Percentiles rank a stretch among this genome's conserved stretches.
Conservation (phyloP, 2,329 filamentous ascomycete species). For the Leptographium wingfieldii region DNA sequence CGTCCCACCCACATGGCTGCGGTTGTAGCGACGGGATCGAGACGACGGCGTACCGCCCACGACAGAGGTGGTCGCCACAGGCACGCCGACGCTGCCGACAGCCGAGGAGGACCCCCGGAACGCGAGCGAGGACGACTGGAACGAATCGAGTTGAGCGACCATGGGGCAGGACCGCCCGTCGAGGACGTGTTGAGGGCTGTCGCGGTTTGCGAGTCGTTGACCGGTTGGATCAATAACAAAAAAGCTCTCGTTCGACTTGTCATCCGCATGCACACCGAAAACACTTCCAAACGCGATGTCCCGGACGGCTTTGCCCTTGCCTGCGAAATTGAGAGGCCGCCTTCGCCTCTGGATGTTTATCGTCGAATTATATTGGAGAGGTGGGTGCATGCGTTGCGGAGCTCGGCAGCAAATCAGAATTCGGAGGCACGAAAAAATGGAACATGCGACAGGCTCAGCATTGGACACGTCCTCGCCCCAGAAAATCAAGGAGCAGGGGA, state of each 20-base stretch:
- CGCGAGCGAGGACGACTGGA: constrained; percentile 19
- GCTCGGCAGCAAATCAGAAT: not conserved
- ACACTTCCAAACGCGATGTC: not conserved
- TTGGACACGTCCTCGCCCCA: not conserved
- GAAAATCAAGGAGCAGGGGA: not conserved
- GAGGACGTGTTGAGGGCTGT: not conserved
- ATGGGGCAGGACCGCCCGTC: constrained; percentile 12
- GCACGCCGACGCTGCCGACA: constrained; percentile 6
- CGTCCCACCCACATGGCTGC: constrained; percentile 64
- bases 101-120: constrained; percentile 17
- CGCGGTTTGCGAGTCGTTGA: not conserved
- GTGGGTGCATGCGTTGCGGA: not conserved
- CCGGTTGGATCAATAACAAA: too few species aligned
- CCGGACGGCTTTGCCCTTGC: not conserved
- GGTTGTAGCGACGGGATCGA: constrained; percentile 46
- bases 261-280: too few species aligned
- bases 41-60: constrained; percentile 4
- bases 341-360: constrained; percentile 1
- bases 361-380: not conserved
- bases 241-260: too few species aligned
- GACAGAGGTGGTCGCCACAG: constrained; percentile 7
- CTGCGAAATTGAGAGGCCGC: not conserved
- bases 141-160: constrained; percentile 21
- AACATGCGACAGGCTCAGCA: not conserved
- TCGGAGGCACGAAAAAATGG: not conserved